Conservation (phyloP, 2,329 filamentous ascomycete genomes). For the Aspergillus felis region DNA sequence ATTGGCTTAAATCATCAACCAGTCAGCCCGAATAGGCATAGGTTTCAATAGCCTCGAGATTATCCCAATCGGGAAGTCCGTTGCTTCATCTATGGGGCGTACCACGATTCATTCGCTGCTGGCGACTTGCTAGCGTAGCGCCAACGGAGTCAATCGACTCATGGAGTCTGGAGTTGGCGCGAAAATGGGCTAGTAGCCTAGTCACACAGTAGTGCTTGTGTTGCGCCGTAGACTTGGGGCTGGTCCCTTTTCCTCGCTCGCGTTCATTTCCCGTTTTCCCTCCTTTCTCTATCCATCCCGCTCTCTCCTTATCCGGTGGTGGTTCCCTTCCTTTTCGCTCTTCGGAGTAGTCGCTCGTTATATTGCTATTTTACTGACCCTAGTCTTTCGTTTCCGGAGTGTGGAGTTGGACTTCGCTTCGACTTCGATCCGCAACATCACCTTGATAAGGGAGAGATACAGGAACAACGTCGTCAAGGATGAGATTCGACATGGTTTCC, state of each 20-base stretch:
- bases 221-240: background rate
- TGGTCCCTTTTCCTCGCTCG: background rate
- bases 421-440: background rate
- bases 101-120: conserved; percentile 1
- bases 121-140: conserved; percentile 4
- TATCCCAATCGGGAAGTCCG: background rate
- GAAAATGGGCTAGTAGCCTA: background rate
- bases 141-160: background rate
- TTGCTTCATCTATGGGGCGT: background rate
- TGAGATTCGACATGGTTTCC: conserved; percentile 34
- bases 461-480: conserved; percentile 15
- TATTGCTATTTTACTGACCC: conserved; percentile 12
- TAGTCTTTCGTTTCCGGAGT: conserved; percentile 17
- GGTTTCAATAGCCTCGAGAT: conserved; percentile 13
- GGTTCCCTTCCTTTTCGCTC: background rate
- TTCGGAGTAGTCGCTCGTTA: background rate
- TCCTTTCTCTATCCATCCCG: conserved; percentile 20
- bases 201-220: background rate
- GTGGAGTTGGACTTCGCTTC: background rate
- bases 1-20: conserved; percentile 8
- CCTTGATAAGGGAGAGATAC: background rate
- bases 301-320: conserved; percentile 21
- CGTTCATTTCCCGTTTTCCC: background rate
- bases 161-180: background rate
- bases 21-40: conserved; percentile 2